Base-by-base conservation (phyloP, 352 stramenopile species). In the Phytophthora sansomeana region DNA sequence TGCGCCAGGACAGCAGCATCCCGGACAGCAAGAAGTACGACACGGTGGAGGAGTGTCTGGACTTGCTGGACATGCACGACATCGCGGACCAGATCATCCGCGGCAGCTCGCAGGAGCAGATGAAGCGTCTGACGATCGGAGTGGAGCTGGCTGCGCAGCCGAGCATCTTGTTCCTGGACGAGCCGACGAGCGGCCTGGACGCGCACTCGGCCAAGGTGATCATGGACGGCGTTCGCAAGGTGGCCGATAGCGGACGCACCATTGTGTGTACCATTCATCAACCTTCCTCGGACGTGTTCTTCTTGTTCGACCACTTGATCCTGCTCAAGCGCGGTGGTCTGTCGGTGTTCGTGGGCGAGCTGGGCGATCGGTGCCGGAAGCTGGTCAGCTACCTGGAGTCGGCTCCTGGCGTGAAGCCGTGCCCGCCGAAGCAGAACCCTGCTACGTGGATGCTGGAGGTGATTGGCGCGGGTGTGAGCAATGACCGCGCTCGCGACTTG, bases 251-350 rank as follows among this genome's bases (percentile, higher is more conserved):
- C 32, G 85, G 86, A n/a, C 57, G 74, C 7, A 89, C 78, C 19
- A 80, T 97, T 19, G 61, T 96, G 0, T 95, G 91, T 42, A 96
- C 88, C 19, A 97, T 97, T 68, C 91, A 97, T 66, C n/a, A n/a
- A n/a, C n/a, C n/a, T n/a, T n/a, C n/a, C n/a, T n/a, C n/a, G n/a
- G n/a, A n/a, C n/a, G n/a, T 95, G 6, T 94, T 96, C 30, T 77
- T 81, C n/a, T 76, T 83, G 30, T 93, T 95, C 68, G 84, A 96
- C 71, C 72, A 78, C 38, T 30, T 93, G 8, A 77, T 94, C 44
- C 63, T 96, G 4, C 63, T 96, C 13, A 61, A 78, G 43, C 55
- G 58, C 21, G 75, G 75, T 35, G 74, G 76, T 14, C 28, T 77
- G 29, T 72, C 81, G 19, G 85, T 96, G 7, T 97, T 85, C 67